Conservation (phyloP, 768 basidiomycete genomes). For the Podaxis sp. region DNA sequence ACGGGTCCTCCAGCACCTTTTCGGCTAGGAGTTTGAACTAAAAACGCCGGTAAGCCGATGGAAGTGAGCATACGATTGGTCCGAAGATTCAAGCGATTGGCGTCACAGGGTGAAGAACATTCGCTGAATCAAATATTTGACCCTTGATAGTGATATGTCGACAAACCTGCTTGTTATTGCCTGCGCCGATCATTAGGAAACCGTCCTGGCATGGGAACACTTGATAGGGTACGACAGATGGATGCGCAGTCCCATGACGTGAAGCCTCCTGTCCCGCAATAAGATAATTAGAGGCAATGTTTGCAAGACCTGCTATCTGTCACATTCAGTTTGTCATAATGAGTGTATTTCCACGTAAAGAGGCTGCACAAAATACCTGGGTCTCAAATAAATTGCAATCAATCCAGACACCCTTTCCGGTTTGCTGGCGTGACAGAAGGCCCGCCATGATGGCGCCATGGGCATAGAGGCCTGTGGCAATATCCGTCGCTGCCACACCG, state of each 20-base stretch:
- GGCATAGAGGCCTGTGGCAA: constrained; percentile 85
- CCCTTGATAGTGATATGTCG: not conserved
- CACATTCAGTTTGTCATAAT: constrained; percentile 3
- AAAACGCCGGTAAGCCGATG: constrained; percentile 8
- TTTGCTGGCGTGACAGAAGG: constrained; percentile 75
- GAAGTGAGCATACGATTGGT: constrained; percentile 1
- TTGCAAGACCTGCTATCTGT: constrained; percentile 86
- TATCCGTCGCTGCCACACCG: constrained; percentile 92
- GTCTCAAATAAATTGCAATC: constrained; percentile 93
- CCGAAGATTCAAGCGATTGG: not conserved
- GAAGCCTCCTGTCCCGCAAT: constrained; percentile 80
- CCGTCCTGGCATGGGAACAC: constrained; percentile 86
- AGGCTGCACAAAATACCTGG: constrained; percentile 50
- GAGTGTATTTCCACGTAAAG: not conserved
- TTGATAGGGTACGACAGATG: constrained; percentile 92
- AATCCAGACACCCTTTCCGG: constrained; percentile 86
- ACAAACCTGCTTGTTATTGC: constrained; percentile 80
- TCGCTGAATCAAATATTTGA: not conserved
- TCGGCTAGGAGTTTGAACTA: constrained; percentile 72
- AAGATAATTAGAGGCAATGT: constrained; percentile 92
- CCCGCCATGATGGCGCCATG: constrained; percentile 94
- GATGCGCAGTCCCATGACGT: constrained; percentile 90
- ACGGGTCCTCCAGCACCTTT: constrained; percentile 59
- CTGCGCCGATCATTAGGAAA: constrained; percentile 91
- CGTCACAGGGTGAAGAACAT: not conserved